Conservation (phyloP, 2,329 filamentous ascomycete genomes). For the Podosphaera xanthii region DNA sequence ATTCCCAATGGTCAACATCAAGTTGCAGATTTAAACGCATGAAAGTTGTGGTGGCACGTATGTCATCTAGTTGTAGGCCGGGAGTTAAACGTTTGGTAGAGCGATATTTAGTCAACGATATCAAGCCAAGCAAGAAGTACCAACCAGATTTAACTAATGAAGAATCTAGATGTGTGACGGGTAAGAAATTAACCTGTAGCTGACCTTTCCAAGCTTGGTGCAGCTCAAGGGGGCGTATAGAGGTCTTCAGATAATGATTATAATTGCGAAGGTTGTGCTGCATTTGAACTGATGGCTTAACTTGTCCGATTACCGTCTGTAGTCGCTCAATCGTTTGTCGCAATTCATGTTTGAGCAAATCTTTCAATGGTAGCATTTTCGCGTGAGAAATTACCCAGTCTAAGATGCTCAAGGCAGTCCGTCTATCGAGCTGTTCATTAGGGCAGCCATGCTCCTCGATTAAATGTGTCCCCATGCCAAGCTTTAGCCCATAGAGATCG, state of each 20-base stretch:
- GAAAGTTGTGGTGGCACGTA: constrained; percentile 17
- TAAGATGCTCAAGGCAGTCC: constrained; percentile 58
- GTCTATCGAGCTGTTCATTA: constrained; percentile 53
- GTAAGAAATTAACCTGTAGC: constrained; percentile 47
- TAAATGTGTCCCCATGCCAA: constrained; percentile 42
- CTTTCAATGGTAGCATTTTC: constrained; percentile 68
- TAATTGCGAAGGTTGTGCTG: constrained; percentile 74
- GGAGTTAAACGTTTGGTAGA: constrained; percentile 17
- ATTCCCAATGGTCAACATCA: constrained; percentile 19
- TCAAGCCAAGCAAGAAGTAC: constrained; percentile 80
- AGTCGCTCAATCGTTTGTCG: constrained; percentile 83
- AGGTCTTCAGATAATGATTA: constrained; percentile 56
- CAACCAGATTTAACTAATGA: constrained; percentile 61
- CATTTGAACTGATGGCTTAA: constrained; percentile 58
- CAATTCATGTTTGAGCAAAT: constrained; percentile 74
- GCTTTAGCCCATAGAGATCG: constrained; percentile 62
- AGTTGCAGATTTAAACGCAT: constrained; percentile 18
- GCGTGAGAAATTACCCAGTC: constrained; percentile 67
- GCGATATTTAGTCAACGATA: constrained; percentile 61
- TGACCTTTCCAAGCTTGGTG: constrained; percentile 64
- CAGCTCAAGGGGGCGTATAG: constrained; percentile 60
- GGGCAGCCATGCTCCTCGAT: constrained; percentile 62
- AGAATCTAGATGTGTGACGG: constrained; percentile 44
- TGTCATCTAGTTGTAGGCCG: constrained; percentile 18
- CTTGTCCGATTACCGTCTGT: constrained; percentile 61